phyloP scores from a whole-genome alignment of 139 green algal genomes.

The Coelastrella sp. region DNA sequence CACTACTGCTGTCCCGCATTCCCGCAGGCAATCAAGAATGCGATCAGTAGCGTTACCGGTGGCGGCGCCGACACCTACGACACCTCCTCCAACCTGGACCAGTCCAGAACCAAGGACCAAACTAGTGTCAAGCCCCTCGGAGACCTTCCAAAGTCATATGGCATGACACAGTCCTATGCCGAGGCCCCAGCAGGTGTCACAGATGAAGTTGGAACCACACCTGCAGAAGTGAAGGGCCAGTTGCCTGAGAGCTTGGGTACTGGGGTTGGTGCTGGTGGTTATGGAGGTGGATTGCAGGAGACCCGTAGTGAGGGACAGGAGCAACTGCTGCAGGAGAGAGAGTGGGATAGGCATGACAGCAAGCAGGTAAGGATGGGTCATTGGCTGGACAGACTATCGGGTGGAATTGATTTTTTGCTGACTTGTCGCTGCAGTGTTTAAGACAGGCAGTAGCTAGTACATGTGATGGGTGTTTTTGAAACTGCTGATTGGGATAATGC shows the following conservation, averaged over 20 bases:
- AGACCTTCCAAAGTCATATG: neutral
- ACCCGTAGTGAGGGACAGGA: neutral
- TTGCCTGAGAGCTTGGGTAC: neutral
- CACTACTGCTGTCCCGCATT: neutral
- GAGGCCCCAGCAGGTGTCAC: neutral
- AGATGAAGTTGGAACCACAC: neutral
- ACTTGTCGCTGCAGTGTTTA: too few species aligned
- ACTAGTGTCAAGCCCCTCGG: neutral
- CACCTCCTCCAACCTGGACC: neutral
- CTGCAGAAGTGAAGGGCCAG: neutral
- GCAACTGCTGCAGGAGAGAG: slow-evolving; percentile 22
- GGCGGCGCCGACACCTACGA: neutral
- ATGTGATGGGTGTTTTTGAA: too few species aligned
- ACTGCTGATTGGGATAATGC: too few species aligned
- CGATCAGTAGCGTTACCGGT: neutral
- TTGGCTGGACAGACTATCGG: neutral
- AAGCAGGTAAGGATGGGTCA: neutral
- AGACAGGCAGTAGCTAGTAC: too few species aligned
- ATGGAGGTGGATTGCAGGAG: neutral
- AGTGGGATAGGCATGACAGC: slow-evolving; percentile 22
- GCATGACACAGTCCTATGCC: neutral
- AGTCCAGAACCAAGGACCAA: neutral
- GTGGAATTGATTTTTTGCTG: too few species aligned
- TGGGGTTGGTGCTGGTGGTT: neutral
- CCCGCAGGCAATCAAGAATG: neutral